Conservation (phyloP, 2,329 filamentous ascomycete genomes). For the Trichophyton equinum region DNA sequence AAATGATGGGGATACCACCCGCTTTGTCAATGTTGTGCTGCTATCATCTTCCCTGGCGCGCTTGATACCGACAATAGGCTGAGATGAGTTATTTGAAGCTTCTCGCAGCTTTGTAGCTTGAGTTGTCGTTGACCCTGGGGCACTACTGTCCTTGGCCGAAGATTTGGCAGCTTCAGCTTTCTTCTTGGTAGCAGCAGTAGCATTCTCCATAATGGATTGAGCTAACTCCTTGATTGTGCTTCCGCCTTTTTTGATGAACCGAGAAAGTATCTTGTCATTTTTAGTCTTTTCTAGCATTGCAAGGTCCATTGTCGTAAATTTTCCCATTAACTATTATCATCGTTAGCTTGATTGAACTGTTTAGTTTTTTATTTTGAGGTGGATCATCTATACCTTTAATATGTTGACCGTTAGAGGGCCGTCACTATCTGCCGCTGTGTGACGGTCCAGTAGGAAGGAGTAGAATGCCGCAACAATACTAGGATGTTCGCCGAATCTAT, state of each 20-base stretch:
- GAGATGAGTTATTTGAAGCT: slow-evolving; percentile 10
- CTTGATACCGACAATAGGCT: slow-evolving; percentile 25
- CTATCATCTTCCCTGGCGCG: slow-evolving; percentile 29
- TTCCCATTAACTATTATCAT: slow-evolving; percentile 36
- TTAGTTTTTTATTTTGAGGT: background rate
- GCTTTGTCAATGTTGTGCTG: slow-evolving; percentile 27
- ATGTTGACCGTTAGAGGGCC: slow-evolving; percentile 34
- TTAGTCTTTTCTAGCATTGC: slow-evolving; percentile 49
- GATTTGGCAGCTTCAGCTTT: slow-evolving; percentile 29
- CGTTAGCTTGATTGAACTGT: slow-evolving; percentile 16
- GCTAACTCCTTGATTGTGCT: slow-evolving; percentile 44
- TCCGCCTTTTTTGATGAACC: slow-evolving; percentile 47
- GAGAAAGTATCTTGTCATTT: slow-evolving; percentile 44
- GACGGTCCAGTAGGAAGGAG: slow-evolving; percentile 38
- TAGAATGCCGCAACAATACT: slow-evolving; percentile 36
- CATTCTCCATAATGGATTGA: slow-evolving; percentile 42
- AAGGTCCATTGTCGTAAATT: slow-evolving; percentile 45
- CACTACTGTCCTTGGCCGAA: slow-evolving; percentile 24
- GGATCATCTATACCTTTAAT: slow-evolving; percentile 30
- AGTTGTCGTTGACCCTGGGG: slow-evolving; percentile 11
- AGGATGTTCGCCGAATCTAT: slow-evolving; percentile 39
- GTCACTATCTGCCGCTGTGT: slow-evolving; percentile 37
- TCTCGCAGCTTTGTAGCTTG: slow-evolving; percentile 12
- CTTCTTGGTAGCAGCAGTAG: slow-evolving; percentile 32
- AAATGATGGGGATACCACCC: slow-evolving; percentile 25